Conservation (phyloP, 1,284 basidiomycete species). For the Phenoliferia sp. region DNA sequence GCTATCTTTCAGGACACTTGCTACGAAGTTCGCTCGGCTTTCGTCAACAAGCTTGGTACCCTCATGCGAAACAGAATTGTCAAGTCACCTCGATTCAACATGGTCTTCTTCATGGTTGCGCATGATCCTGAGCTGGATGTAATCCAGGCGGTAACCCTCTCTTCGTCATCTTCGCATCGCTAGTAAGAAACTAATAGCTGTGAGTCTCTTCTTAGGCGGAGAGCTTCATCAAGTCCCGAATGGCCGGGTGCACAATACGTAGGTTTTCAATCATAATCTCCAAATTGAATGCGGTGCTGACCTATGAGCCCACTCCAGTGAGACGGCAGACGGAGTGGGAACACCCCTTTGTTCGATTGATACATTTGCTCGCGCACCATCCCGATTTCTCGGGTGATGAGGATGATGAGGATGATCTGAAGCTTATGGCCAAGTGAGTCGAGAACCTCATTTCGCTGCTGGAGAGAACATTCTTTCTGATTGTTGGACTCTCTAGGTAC, state of each 20-base stretch:
- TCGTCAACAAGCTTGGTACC: slow-evolving; percentile 69
- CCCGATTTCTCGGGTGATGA: slow-evolving; percentile 64
- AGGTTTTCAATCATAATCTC: slow-evolving; percentile 16
- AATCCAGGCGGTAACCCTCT: slow-evolving; percentile 5
- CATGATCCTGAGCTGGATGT: slow-evolving; percentile 87
- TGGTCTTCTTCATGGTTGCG: slow-evolving; percentile 80
- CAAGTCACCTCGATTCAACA: slow-evolving; percentile 67
- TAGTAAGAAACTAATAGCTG: background rate
- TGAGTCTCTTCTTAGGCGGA: background rate
- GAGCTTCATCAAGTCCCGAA: background rate
- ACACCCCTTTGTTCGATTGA: slow-evolving; percentile 72
- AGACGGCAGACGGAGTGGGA: slow-evolving; percentile 67
- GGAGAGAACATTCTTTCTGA: background rate
- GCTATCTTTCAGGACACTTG: slow-evolving; percentile 63
- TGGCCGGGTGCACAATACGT: background rate
- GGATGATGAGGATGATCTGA: slow-evolving; percentile 13
- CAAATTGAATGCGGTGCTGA: slow-evolving; percentile 14
- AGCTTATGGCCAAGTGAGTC: slow-evolving; percentile 15
- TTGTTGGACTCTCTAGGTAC: slow-evolving; percentile 54
- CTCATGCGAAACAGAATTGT: slow-evolving; percentile 45
- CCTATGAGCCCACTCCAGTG: slow-evolving; percentile 45
- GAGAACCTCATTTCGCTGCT: background rate
- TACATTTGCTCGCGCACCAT: slow-evolving; percentile 87
- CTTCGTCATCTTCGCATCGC: slow-evolving; percentile 7
- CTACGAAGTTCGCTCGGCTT: slow-evolving; percentile 74